Evolutionary conservation across 1,284 basidiomycete genomes (phyloP), one percentile per base, ranked within the genome.

Genomic region (Microbotryum violaceum): DNA sequence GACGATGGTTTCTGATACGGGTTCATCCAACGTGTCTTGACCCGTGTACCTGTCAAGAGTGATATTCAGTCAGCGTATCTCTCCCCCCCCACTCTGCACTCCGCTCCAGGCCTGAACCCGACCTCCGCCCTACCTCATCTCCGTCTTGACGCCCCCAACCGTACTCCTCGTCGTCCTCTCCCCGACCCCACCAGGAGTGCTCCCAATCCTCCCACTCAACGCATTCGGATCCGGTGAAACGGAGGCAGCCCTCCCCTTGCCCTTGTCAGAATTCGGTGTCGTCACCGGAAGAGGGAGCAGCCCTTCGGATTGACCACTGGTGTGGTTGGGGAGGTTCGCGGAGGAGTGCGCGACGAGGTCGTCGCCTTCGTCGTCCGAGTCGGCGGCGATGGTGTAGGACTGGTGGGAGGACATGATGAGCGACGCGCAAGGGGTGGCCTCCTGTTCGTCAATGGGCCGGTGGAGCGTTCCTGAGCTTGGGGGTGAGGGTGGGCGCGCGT

Each of bases 1-100:
- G 69, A 93, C 92, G 68, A 97, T 91, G 0, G 92, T 96, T 21
- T 83, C 82, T 9, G 84, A 83, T 18, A 96, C 83, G 1, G 92
- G 91, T 74, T 97, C 92, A 72, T 96, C 92, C 29, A 97, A 81
- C 0, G 92, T 70, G 71, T 91, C 87, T 18, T 80, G 80, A 8
- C 88, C 88, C 8, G 88, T 82, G 75, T 85, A 89, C 70, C 88
- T 88, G 59, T 47, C 7, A 27, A 18, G 21, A 23, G 21, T 31
- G 18, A 33, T 20, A 44, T 20, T n/a, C 31, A 12, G 33, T 16
- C 48, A 8, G 48, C 33, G 1, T 6, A 42, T 12, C 25, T 5
- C 5, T 37, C 20, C 47, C 33, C 23, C 33, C 37, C 10, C 27
- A 6, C 20, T 23, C 18, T 27, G 9, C n/a, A 21, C 45, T 21